Percentiles rank a stretch among this genome's conserved stretches.
phyloP scores from a whole-genome alignment of 2,329 filamentous ascomycete genomes.

The Monilinia vaccinii-corymbosi region DNA sequence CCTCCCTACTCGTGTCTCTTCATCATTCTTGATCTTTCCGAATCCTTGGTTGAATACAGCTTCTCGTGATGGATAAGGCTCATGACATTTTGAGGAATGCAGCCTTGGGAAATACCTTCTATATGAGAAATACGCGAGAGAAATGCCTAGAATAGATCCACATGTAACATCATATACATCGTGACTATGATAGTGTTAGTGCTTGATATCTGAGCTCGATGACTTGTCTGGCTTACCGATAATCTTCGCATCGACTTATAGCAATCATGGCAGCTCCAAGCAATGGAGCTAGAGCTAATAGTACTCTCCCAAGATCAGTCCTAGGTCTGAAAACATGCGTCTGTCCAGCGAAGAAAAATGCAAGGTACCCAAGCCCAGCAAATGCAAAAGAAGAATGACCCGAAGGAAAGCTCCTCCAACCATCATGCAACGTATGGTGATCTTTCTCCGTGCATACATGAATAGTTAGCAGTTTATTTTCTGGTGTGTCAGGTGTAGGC shows the following conservation, averaged over 20 bases:
- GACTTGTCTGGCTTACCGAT: slow-evolving; percentile 34
- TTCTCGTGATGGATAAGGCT: slow-evolving; percentile 42
- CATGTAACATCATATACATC: slow-evolving; percentile 61
- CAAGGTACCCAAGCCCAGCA: slow-evolving; percentile 65
- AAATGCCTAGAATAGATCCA: slow-evolving; percentile 50
- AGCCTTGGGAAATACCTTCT: slow-evolving; percentile 53
- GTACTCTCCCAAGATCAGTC: slow-evolving; percentile 43
- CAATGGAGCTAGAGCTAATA: slow-evolving; percentile 50
- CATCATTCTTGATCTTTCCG: slow-evolving; percentile 28
- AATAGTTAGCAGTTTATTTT: slow-evolving; percentile 48
- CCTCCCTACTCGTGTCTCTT: slow-evolving; percentile 19
- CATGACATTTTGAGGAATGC: slow-evolving; percentile 42
- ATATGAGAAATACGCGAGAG: slow-evolving; percentile 57
- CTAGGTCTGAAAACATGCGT: slow-evolving; percentile 43
- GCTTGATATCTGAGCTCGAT: not conserved
- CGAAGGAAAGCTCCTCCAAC: slow-evolving; percentile 75
- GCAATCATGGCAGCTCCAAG: slow-evolving; percentile 58
- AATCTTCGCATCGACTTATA: slow-evolving; percentile 60
- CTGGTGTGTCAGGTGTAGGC: slow-evolving; percentile 44
- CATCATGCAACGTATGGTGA: slow-evolving; percentile 65
- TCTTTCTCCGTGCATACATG: slow-evolving; percentile 64
- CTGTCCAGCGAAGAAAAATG: slow-evolving; percentile 61
- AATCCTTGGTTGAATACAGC: slow-evolving; percentile 25
- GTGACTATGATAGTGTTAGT: slow-evolving; percentile 33
- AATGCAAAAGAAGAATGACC: slow-evolving; percentile 77